Conservation (phyloP, 805 yeast species). For the Candida anglica region DNA sequence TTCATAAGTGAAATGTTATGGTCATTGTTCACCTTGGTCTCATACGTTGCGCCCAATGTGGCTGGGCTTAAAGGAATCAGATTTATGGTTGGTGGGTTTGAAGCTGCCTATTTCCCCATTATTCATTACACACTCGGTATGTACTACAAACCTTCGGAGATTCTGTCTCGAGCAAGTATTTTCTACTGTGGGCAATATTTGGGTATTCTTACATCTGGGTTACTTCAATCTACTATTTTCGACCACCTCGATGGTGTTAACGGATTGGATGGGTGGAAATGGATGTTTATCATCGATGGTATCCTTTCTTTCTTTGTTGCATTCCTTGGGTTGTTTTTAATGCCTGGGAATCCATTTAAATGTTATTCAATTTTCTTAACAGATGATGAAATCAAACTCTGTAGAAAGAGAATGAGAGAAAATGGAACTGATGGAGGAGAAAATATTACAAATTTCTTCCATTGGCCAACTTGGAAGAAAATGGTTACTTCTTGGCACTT, state of each 20-base stretch:
- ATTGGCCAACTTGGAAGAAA: constrained; percentile 20
- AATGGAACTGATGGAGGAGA: constrained; percentile 16
- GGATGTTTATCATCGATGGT: constrained; percentile 22
- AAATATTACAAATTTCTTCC: constrained; percentile 17
- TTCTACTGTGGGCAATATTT: constrained; percentile 27
- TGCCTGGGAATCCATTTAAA: constrained; percentile 21
- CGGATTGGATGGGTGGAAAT: constrained; percentile 18
- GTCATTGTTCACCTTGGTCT: constrained; percentile 18
- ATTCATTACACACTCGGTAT: constrained; percentile 22
- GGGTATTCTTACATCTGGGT: constrained; percentile 24
- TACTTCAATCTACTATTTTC: constrained; percentile 45
- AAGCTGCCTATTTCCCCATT: constrained; percentile 22
- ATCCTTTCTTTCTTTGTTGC: constrained; percentile 17
- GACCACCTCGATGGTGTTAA: constrained; percentile 42
- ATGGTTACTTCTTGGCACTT: constrained; percentile 28
- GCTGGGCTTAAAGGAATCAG: constrained; percentile 20
- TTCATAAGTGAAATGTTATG: constrained; percentile 13
- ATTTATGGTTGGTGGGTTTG: constrained; percentile 22
- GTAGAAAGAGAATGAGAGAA: constrained; percentile 31
- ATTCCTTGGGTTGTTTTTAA: constrained; percentile 12
- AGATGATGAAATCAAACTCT: constrained; percentile 53
- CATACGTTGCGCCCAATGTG: constrained; percentile 13
- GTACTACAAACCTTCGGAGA: constrained; percentile 22
- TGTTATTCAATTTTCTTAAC: constrained; percentile 50
- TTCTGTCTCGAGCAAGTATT: constrained; percentile 19